Evolutionary conservation across 2,329 filamentous ascomycete species (phyloP).

Genomic region (Cordyceps pruinosa): DNA sequence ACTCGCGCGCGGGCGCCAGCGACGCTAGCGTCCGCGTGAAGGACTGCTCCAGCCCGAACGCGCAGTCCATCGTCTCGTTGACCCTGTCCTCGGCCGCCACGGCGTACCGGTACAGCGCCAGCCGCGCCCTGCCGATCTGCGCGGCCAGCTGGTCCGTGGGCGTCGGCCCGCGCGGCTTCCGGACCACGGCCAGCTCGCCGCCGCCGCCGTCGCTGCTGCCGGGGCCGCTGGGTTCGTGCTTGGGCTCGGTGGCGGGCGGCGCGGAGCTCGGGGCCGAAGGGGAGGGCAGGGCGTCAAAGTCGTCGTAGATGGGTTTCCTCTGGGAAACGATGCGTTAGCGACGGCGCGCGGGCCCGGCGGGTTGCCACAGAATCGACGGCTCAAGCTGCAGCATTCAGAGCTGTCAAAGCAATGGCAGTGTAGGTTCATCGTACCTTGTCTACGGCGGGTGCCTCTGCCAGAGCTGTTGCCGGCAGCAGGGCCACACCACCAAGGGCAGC

Average conservation of each 20-base stretch:
- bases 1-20: slow-evolving; percentile 77
- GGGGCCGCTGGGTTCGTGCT: not conserved
- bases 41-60: slow-evolving; percentile 78
- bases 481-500: slow-evolving; percentile 42
- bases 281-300: slow-evolving; percentile 37
- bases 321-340: not conserved
- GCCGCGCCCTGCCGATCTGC: slow-evolving; percentile 71
- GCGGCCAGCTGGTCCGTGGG: slow-evolving; percentile 84
- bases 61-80: slow-evolving; percentile 73
- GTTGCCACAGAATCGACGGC: too few relatives aligned
- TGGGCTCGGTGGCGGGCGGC: not conserved
- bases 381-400: too few relatives aligned
- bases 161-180: slow-evolving; percentile 49
- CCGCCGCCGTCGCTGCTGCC: slow-evolving; percentile 7
- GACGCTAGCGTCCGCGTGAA: slow-evolving; percentile 87
- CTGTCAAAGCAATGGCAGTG: not conserved
- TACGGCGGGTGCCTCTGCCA: slow-evolving; percentile 43
- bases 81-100: slow-evolving; percentile 71
- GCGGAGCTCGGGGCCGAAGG: not conserved
- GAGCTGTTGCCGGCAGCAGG: slow-evolving; percentile 40
- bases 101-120: slow-evolving; percentile 73
- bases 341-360: slow-evolving; percentile 13
- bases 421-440: slow-evolving; percentile 7
- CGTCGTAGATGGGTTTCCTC: slow-evolving; percentile 77
- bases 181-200: slow-evolving; percentile 14